Evolutionary conservation across 2,329 filamentous ascomycete species (phyloP), one percentile per base, ranked within the genome.

Genomic region (Colletotrichum nymphaeae): DNA sequence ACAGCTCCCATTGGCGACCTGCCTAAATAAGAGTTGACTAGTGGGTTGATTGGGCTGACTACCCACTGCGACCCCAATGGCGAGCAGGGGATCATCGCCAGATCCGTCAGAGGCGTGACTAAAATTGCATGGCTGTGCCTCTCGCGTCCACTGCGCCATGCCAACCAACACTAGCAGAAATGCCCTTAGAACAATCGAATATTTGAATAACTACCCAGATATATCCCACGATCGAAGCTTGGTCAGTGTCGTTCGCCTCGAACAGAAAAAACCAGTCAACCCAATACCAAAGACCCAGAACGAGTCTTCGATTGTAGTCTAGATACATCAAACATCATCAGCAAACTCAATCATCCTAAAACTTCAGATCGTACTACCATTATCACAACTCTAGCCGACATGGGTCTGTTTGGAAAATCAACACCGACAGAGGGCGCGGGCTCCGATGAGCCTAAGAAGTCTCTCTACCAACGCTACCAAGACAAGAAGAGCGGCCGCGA

Each of bases 381-480:
- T 11, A 5, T 32, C 9, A 37, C 8, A 24, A 30, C 53, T 14
- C 46, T 11, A n/a, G 14, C 5, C 63, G 58, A 32, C 7, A 70
- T 66, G 67, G 63, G 57, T 7, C 37, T 62, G 4, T 63, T 72
- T 26, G 65, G 63, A 28, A 72, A 68, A 24, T 72, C 63, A 30
- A 37, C 64, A 16, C 14, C 63, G 26, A 53, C 46, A 14, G 22
- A 62, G 35, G 46, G 37, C 4, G 16, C 3, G 7, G 60, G 26
- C 46, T 22, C n/a, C 35, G 63, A 67, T 5, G 32, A 67, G 35
- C 57, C 70, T n/a, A 79, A 82, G 28, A 79, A 78, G 66, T 79
- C 79, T 8, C 73, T 83, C 35, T 83, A 81, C 76, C 76, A 78
- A 42, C 78, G 80, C 67, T 79, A 76, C 70, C 78, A 81, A 63